Conservation (phyloP, 2,329 filamentous ascomycete genomes). For the Pyricularia grisea region DNA sequence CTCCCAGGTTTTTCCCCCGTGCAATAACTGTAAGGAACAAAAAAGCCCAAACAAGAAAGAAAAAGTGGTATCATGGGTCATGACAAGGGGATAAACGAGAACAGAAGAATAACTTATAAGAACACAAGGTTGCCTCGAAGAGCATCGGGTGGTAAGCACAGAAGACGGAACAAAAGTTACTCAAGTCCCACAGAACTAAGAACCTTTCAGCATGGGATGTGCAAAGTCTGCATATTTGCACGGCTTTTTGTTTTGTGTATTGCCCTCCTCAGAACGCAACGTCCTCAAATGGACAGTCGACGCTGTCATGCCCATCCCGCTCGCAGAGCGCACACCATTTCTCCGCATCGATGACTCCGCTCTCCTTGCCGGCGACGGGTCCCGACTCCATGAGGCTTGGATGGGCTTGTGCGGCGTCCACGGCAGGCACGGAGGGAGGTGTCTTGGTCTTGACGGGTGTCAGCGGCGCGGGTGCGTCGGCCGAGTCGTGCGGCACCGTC, state of each 20-base stretch:
- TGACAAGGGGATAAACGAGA: neutral
- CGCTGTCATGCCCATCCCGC: constrained; percentile 90
- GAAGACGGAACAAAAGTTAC: neutral
- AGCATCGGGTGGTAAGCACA: neutral
- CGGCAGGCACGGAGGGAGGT: constrained; percentile 26
- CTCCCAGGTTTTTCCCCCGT: neutral
- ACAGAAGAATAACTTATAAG: neutral
- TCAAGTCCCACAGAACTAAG: neutral
- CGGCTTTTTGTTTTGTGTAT: neutral
- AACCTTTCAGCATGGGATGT: neutral
- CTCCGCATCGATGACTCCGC: constrained; percentile 65
- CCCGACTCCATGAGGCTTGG: constrained; percentile 56
- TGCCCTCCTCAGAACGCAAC: constrained; percentile 41
- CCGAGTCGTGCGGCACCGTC: constrained; percentile 23
- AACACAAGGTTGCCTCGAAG: neutral
- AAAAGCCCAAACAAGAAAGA: neutral
- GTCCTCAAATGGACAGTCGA: constrained; percentile 89
- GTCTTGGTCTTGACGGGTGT: constrained; percentile 40
- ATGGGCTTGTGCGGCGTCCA: constrained; percentile 35
- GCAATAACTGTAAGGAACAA: neutral
- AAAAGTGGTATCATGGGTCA: constrained; percentile 1
- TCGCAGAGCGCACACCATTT: constrained; percentile 99
- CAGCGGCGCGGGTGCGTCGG: constrained; percentile 44
- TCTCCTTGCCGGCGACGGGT: constrained; percentile 69
- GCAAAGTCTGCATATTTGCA: neutral